Evolutionary conservation across 2,329 filamentous ascomycete genomes (phyloP).

Genomic region (Alternaria sp.): DNA sequence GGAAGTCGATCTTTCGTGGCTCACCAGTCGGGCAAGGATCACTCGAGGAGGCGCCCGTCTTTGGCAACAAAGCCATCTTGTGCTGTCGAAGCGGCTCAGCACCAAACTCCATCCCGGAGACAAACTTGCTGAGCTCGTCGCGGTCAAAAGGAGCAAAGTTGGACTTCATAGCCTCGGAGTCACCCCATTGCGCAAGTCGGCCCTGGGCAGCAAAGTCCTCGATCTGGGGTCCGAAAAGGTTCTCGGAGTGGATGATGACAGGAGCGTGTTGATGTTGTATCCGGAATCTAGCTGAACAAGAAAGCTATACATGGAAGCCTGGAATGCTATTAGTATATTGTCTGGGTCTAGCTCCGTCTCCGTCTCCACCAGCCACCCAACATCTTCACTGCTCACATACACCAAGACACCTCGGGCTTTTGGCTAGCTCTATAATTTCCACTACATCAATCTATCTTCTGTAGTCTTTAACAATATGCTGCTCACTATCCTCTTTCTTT

Average conservation of each 20-base stretch:
- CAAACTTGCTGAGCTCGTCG: background rate
- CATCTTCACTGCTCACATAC: background rate
- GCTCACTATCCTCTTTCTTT: constrained; percentile 4
- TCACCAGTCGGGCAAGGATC: constrained; percentile 6
- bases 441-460: constrained; percentile 1
- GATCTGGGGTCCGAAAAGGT: background rate
- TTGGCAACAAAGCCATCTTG: background rate
- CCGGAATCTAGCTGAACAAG: background rate
- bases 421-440: background rate
- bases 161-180: background rate
- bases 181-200: constrained; percentile 3
- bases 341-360: background rate
- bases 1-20: background rate
- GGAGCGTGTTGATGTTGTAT: background rate
- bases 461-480: constrained; percentile 13
- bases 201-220: constrained; percentile 12
- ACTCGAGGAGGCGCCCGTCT: background rate
- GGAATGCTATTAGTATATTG: background rate
- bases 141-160: background rate
- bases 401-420: background rate
- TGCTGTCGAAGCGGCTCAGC: background rate
- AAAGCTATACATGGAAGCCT: background rate
- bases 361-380: background rate
- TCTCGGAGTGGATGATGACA: background rate
- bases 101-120: background rate